Conservation (phyloP, 495 filamentous ascomycete species). For the Neurospora cerealis region DNA sequence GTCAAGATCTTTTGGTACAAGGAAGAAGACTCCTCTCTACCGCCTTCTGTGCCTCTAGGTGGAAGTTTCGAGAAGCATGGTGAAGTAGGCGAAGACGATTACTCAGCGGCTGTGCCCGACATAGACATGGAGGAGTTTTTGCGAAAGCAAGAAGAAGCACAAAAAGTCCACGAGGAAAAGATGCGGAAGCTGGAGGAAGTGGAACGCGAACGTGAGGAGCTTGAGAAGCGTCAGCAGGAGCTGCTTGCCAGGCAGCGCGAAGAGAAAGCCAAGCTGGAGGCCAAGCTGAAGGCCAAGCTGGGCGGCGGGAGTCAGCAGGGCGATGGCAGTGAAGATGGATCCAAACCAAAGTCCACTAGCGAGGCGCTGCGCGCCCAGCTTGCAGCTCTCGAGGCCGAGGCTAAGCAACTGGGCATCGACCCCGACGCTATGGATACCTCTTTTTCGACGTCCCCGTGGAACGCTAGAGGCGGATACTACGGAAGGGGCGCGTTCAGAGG, state of each 20-base stretch:
- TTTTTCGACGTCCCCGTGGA: constrained; percentile 24
- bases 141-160: constrained; percentile 66
- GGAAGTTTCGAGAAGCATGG: constrained; percentile 6
- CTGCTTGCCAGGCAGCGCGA: constrained; percentile 64
- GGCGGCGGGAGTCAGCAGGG: constrained; percentile 1
- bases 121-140: constrained; percentile 74
- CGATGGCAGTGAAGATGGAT: constrained; percentile 10
- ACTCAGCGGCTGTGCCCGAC: constrained; percentile 35
- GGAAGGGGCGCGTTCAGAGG: constrained; percentile 36
- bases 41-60: constrained; percentile 9
- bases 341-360: constrained; percentile 27
- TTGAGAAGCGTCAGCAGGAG: constrained; percentile 70
- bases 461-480: constrained; percentile 25
- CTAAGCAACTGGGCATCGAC: constrained; percentile 69
- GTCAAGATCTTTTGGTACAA: constrained; percentile 97
- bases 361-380: constrained; percentile 66
- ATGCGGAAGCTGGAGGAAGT: constrained; percentile 61
- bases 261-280: constrained; percentile 59
- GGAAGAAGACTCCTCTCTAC: constrained; percentile 32
- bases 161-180: constrained; percentile 71
- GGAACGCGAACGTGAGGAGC: constrained; percentile 56
- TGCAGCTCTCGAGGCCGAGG: constrained; percentile 76
- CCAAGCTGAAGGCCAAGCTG: constrained; percentile 37
- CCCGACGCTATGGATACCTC: constrained; percentile 33
- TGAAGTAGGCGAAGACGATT: constrained; percentile 9